Evolutionary conservation across 495 filamentous ascomycete genomes (phyloP), one percentile per base, ranked within the genome.

Genomic region (Lophium mytilinum): DNA sequence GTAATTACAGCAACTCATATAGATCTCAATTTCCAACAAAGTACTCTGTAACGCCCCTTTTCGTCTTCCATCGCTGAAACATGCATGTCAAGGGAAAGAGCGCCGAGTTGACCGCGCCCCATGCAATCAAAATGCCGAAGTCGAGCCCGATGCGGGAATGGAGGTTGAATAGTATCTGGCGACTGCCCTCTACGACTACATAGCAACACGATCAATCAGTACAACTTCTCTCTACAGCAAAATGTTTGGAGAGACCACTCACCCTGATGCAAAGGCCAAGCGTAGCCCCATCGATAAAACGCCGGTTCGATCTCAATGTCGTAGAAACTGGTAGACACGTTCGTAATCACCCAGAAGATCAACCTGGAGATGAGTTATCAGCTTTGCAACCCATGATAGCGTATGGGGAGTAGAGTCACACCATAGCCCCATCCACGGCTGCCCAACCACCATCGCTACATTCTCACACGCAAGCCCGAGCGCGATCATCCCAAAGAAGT

Each of bases 301-400:
- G 66, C 70, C 4, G 80, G 78, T 7, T 80, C 77, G 30, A 88
- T 61, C 37, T 79, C 79, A 36, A 88, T 66, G 1, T 76, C 66
- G 71, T 87, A 85, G 66, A 88, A 87, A 0, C 72, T 71, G 0
- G 82, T 84, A 0, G 75, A 67, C 1, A 87, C 82, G 63, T 87
- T 87, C 2, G 79, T 83, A 49, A 87, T 85, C 39, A 87, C 82
- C 84, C 84, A 87, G 65, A 87, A 87, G 55, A 88, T 84, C 2
- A 88, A 30, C 24, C 24, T 30, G 24, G 3, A 30, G 24, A 6
- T 30, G 24, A 30, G 2, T 3, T 6, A 6, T 30, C 6, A 30
- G 24, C 24, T 30, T 30, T 6, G 24, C 6, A 6, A 30, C 24
- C 6, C 6, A 3, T 30, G 24, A 30, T 2, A 3, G 24, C 24